Percentiles rank a stretch among this genome's conserved stretches.
Evolutionary conservation across 2,329 filamentous ascomycete genomes (phyloP).

Genomic region (Botrytis byssoidea): DNA sequence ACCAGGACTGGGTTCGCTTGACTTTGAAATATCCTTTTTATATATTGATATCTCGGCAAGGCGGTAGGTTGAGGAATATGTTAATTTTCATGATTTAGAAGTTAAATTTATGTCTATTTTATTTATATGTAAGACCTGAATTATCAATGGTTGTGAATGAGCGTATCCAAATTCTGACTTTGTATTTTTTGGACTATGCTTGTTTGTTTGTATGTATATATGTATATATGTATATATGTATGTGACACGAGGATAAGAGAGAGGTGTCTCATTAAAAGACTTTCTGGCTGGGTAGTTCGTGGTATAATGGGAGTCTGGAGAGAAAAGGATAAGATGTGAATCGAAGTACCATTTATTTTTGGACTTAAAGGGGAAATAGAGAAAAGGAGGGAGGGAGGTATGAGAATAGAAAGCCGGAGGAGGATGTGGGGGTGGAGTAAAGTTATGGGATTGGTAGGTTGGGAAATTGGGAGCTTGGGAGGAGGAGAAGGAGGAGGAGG

Average conservation of each 20-base stretch:
- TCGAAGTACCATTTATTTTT: no score
- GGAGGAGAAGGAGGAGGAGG: neutral
- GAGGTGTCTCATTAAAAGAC: no score
- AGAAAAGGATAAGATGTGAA: no score
- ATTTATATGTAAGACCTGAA: rapidly evolving
- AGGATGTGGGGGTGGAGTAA: no score
- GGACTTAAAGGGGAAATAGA: no score
- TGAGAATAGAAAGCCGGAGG: no score
- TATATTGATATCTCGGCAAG: neutral
- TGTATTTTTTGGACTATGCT: rapidly evolving
- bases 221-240: rapidly evolving
- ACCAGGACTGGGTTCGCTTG: neutral
- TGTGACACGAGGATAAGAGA: neutral
- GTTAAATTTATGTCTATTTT: neutral
- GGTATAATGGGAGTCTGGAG: no score
- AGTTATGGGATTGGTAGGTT: no score
- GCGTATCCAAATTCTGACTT: neutral
- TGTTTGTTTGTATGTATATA: rapidly evolving
- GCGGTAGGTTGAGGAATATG: neutral
- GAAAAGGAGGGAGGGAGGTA: no score
- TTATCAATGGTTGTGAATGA: neutral
- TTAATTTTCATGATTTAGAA: neutral
- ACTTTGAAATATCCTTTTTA: neutral
- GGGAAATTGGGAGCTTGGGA: neutral
- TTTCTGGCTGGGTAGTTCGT: no score